Evolutionary conservation across 2,329 filamentous ascomycete genomes (phyloP).

Genomic region (Aspergillus caelatus): DNA sequence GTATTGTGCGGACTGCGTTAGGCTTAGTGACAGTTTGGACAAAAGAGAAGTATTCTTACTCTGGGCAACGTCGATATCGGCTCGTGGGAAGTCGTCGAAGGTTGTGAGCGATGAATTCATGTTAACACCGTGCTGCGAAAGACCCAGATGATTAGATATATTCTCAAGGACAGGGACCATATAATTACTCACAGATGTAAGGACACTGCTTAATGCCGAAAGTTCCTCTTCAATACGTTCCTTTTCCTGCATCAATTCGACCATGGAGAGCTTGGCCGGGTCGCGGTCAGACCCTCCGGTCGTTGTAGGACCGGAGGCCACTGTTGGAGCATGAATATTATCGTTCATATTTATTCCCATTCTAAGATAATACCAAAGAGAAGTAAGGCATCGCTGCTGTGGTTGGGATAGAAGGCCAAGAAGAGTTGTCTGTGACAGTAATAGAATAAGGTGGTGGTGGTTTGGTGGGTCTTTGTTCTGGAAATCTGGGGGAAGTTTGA

Average conservation of each 20-base stretch:
- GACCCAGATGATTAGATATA: constrained; percentile 20
- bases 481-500: constrained; percentile 8
- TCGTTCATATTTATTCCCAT: constrained; percentile 66
- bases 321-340: constrained; percentile 68
- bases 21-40: constrained; percentile 17
- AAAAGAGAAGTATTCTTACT: constrained; percentile 58
- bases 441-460: constrained; percentile 4
- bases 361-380: constrained; percentile 14
- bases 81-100: constrained; percentile 86
- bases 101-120: constrained; percentile 91
- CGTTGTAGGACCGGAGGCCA: constrained; percentile 72
- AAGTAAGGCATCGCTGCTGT: constrained; percentile 6
- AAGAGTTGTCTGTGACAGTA: constrained; percentile 9
- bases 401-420: constrained; percentile 11
- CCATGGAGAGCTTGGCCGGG: constrained; percentile 68
- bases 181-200: constrained; percentile 72
- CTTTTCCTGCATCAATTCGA: constrained; percentile 82
- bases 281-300: constrained; percentile 63
- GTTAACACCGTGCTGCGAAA: constrained; percentile 78
- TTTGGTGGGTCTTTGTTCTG: constrained; percentile 5
- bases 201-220: constrained; percentile 77
- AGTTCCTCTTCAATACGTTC: constrained; percentile 84
- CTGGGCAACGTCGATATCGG: constrained; percentile 93
- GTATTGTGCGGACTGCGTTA: constrained; percentile 79
- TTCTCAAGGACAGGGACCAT: background rate